Conservation (phyloP, 768 basidiomycete genomes). For the Psilocybe sp. region DNA sequence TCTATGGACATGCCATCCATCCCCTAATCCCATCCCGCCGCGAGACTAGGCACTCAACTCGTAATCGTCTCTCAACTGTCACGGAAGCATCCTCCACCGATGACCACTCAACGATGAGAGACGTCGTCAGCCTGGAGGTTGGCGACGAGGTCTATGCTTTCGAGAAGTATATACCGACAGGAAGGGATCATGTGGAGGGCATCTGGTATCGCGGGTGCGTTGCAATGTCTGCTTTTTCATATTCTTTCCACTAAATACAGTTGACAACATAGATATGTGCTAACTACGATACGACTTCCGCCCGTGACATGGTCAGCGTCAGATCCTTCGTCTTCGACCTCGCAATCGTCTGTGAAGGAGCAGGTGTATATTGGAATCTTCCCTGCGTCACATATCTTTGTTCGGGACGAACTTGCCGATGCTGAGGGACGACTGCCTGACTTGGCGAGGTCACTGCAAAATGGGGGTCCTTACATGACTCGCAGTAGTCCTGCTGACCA, state of each 20-base stretch:
- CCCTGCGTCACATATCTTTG: slow-evolving; percentile 82
- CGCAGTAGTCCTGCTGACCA: slow-evolving; percentile 44
- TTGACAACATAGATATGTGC: slow-evolving; percentile 64
- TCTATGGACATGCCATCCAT: slow-evolving; percentile 91
- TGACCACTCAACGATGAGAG: slow-evolving; percentile 62
- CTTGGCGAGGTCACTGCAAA: slow-evolving; percentile 57
- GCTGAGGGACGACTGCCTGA: slow-evolving; percentile 84
- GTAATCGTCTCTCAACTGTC: slow-evolving; percentile 58
- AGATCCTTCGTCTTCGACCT: slow-evolving; percentile 52
- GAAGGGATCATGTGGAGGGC: slow-evolving; percentile 68
- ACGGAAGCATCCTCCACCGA: slow-evolving; percentile 58
- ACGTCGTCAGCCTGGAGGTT: slow-evolving; percentile 85
- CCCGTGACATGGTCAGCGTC: slow-evolving; percentile 63
- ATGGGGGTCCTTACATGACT: slow-evolving; percentile 27
- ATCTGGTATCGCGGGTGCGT: slow-evolving; percentile 94
- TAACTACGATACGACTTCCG: slow-evolving; percentile 75
- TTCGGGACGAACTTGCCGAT: slow-evolving; percentile 84
- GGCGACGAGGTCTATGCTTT: slow-evolving; percentile 98
- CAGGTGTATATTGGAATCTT: slow-evolving; percentile 95
- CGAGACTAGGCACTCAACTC: slow-evolving; percentile 60
- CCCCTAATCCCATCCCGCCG: slow-evolving; percentile 75
- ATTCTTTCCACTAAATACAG: slow-evolving; percentile 6
- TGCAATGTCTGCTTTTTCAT: slow-evolving; percentile 2
- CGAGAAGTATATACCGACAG: slow-evolving; percentile 78
- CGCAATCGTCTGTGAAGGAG: slow-evolving; percentile 54